phyloP scores from a whole-genome alignment of 441 rosid genomes.

The Corymbia citriodora region DNA sequence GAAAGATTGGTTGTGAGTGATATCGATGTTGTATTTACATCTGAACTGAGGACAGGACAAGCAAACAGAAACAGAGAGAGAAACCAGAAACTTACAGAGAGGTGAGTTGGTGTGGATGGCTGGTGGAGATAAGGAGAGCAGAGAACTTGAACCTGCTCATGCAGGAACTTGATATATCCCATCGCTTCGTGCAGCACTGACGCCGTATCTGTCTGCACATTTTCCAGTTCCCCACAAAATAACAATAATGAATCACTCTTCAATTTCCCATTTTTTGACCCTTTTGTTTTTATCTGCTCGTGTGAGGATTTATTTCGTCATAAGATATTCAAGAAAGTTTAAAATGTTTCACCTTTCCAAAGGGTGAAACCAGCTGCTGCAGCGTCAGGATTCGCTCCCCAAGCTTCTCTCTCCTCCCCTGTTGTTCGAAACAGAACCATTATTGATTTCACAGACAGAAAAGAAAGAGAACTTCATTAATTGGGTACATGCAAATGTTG shows the following conservation, averaged over 20 bases:
- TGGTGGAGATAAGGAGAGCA: conserved; percentile 72
- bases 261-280: neutral
- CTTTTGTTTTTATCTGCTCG: neutral
- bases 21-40: neutral
- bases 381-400: conserved; percentile 77
- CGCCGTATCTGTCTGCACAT: conserved; percentile 78
- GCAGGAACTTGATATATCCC: conserved; percentile 91
- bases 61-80: neutral
- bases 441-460: neutral
- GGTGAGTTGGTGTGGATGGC: neutral
- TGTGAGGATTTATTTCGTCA: neutral
- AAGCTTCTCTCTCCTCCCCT: conserved; percentile 63
- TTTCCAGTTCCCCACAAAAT: conserved; percentile 4
- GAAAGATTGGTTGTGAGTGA: neutral
- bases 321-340: neutral
- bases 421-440: neutral
- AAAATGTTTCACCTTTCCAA: conserved; percentile 59
- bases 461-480: neutral
- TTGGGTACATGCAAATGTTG: neutral
- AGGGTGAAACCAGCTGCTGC: conserved; percentile 89
- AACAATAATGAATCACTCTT: neutral
- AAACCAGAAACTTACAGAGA: conserved; percentile 33
- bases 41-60: neutral
- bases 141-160: conserved; percentile 86
- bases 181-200: conserved; percentile 92